Conservation (phyloP, 805 yeast species). For the Candida suzukii region DNA sequence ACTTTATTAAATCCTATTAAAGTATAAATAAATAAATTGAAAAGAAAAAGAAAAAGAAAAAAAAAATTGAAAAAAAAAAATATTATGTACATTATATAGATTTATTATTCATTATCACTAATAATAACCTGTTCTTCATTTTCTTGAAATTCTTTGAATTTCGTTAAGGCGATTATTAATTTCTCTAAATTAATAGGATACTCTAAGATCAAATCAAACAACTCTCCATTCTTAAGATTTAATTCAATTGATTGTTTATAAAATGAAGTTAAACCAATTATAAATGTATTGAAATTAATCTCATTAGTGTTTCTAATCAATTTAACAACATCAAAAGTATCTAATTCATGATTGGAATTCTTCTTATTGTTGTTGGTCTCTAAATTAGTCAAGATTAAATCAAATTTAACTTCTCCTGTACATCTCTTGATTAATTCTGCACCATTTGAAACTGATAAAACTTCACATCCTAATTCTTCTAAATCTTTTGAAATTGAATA, state of each 20-base stretch:
- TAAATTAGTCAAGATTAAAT: slow-evolving; percentile 71
- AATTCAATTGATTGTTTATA: slow-evolving; percentile 53
- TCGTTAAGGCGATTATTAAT: slow-evolving; percentile 23
- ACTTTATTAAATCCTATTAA: neutral
- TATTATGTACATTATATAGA: neutral
- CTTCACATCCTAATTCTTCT: slow-evolving; percentile 70
- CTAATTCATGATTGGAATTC: too few species aligned
- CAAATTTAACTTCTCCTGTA: slow-evolving; percentile 79
- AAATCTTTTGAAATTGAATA: slow-evolving; percentile 58
- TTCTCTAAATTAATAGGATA: slow-evolving; percentile 49
- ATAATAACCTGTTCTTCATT: slow-evolving; percentile 25
- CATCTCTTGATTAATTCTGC: slow-evolving; percentile 78
- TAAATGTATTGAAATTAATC: slow-evolving; percentile 69
- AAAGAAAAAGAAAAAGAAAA: too few species aligned
- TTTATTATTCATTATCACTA: slow-evolving; percentile 22
- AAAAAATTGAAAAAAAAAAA: neutral
- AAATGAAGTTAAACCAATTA: slow-evolving; percentile 68
- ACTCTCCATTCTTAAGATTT: slow-evolving; percentile 26
- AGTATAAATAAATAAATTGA: too few species aligned
- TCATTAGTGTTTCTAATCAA: slow-evolving; percentile 70
- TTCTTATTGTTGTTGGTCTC: slow-evolving; percentile 59
- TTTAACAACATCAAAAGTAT: slow-evolving; percentile 70
- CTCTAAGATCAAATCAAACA: slow-evolving; percentile 66
- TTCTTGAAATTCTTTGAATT: slow-evolving; percentile 11
- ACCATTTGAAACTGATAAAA: slow-evolving; percentile 69